Base-by-base conservation (phyloP, 495 filamentous ascomycete species). In the Aspergillus saccharolyticus region DNA sequence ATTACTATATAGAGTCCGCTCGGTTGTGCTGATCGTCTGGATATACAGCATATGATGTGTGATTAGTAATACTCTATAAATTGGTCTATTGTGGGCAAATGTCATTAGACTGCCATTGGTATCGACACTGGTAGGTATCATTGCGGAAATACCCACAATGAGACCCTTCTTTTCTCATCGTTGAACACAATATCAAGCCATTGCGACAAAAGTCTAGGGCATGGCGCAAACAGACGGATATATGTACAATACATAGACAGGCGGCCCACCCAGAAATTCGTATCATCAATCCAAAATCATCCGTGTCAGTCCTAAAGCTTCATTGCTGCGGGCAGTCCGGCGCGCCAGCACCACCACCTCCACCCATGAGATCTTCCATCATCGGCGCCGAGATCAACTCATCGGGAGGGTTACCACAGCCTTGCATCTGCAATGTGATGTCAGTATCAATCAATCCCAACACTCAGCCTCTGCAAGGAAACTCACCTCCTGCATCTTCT, bases 401-500 rank as follows among this genome's bases (percentile, higher is more conserved):
- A 20, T 86, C 79, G 2, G 94, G 94, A 8, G 93, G 94, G 43
- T 88, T 90, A 4, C 94, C 94, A 18, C 88, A 86, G 52, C 86
- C 85, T 93, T 97, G 94, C 93, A 98, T 97, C 94, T 80, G 55
- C 49, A 57, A 2, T 47, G 20, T 53, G 73, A 47, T 42, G 39
- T 22, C 15, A 25, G 10, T 4, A n/a, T 19, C 15, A 17, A 39
- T 47, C 48, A 63, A 54, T 45, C 6, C 21, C 1, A 10, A 19
- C 58, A 18, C 39, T 20, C 56, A 53, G 60, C 25, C 25, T 9
- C 54, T 50, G n/a, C 19, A 39, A 48, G 19, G 9, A 18, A 28
- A 70, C 82, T 68, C 68, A 96, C 94, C 84, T 92, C 90, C 67
- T 98, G 94, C 94, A 98, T 97, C 67, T 86, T 83, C 65, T 96